A percentile compares a stretch with the other conserved stretches of the same genome.
These are phyloP conservation scores for Aeschynomene evenia DNA, from an alignment of 306 rosid genomes.

Conservation along the genomic window DNA sequence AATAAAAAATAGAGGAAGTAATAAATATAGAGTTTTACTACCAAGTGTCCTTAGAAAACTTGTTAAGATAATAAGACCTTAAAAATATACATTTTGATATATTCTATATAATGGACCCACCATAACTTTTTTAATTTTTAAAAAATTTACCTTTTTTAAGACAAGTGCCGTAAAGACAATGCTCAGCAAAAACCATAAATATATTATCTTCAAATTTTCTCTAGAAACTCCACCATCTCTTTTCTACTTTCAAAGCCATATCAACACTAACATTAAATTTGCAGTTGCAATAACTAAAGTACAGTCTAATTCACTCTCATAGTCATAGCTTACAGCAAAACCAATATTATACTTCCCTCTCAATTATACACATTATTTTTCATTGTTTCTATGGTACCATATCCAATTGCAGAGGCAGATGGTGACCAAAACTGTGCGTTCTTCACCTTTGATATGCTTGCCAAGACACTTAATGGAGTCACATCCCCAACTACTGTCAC, in stretches of 20 bases:
- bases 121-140: no score
- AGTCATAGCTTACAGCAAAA: constrained; percentile 15
- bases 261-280: constrained; percentile 23
- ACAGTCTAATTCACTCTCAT: constrained; percentile 25
- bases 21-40: no score
- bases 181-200: no score
- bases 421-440: constrained; percentile 86
- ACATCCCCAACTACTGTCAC: constrained; percentile 83
- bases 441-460: constrained; percentile 88
- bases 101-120: no score
- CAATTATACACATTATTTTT: constrained; percentile 14
- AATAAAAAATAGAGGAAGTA: no score
- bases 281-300: constrained; percentile 41
- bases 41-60: no score
- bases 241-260: background rate
- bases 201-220: background rate
- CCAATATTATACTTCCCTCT: background rate
- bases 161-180: no score
- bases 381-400: constrained; percentile 39
- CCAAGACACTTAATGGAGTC: constrained; percentile 66
- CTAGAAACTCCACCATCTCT: background rate
- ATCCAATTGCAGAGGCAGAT: constrained; percentile 25
- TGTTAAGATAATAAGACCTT: no score
- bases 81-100: no score
- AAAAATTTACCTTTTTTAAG: no score